A percentile compares a stretch with the other conserved stretches of the same genome.
Evolutionary conservation across 352 stramenopile species (phyloP).

Genomic region (Pythium phragmitis): DNA sequence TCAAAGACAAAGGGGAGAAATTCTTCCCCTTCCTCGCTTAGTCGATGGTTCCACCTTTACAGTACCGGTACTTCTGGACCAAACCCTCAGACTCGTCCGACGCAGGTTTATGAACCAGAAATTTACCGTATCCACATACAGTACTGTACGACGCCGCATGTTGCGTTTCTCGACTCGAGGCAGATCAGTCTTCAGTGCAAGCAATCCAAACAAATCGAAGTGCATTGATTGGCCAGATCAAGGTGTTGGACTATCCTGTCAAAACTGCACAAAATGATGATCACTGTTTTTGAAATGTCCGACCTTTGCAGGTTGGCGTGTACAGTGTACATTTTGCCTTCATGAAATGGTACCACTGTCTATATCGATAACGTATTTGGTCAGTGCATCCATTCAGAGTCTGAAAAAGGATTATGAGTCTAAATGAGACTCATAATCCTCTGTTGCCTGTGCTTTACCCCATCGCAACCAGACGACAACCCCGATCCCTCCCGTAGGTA

Average conservation of each 20-base stretch:
- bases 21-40: background rate
- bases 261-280: background rate
- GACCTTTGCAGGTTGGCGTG: background rate
- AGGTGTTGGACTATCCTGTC: background rate
- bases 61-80: too few species aligned
- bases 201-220: background rate
- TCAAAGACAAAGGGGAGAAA: background rate
- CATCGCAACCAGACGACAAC: slow-evolving; percentile 9
- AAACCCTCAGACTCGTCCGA: too few species aligned
- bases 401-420: too few species aligned
- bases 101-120: too few species aligned
- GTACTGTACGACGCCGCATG: too few species aligned
- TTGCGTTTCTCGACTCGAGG: background rate
- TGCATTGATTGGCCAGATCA: slow-evolving; percentile 1
- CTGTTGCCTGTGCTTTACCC: slow-evolving; percentile 1
- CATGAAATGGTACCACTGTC: background rate
- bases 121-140: too few species aligned
- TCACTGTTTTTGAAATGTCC: background rate
- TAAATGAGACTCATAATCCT: background rate
- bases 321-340: background rate
- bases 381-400: too few species aligned
- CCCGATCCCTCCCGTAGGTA: slow-evolving; percentile 4
- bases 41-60: slow-evolving; percentile 1
- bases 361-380: background rate
- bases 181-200: background rate